These are phyloP conservation scores for Metarhizium guizhouense DNA, from an alignment of 2,329 filamentous ascomycete species.

Conservation along the genomic window DNA sequence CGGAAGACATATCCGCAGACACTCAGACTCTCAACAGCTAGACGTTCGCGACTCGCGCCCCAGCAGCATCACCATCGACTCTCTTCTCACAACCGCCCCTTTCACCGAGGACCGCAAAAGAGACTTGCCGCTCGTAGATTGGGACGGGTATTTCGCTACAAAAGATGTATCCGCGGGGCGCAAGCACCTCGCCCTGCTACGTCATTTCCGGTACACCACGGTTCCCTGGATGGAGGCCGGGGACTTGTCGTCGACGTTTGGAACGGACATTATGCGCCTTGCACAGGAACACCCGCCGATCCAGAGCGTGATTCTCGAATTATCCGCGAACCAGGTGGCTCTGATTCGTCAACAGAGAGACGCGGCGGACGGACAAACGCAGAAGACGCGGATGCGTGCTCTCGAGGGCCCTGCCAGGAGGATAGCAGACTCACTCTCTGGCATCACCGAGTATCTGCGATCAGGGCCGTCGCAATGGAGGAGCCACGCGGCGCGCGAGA, in stretches of 20 bases:
- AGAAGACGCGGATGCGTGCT: not conserved
- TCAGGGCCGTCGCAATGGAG: constrained; percentile 7
- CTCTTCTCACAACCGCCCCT: constrained; percentile 1
- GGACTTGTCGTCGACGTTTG: constrained; percentile 8
- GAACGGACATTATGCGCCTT: constrained; percentile 10
- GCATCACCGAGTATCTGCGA: constrained; percentile 3
- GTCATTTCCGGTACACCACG: constrained; percentile 13
- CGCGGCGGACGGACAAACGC: not conserved
- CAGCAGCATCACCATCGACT: constrained; percentile 1
- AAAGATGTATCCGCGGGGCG: constrained; percentile 1
- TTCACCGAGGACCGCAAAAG: not conserved
- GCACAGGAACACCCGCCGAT: constrained; percentile 5
- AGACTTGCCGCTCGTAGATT: constrained; percentile 6
- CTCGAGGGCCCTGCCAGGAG: not conserved
- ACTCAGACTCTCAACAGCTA: not conserved
- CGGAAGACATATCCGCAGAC: not conserved
- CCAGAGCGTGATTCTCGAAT: constrained; percentile 4
- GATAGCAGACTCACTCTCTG: constrained; percentile 5
- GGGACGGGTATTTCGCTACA: constrained; percentile 12
- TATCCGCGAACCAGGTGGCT: constrained; percentile 7
- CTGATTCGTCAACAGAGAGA: constrained; percentile 1
- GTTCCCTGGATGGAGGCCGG: constrained; percentile 14
- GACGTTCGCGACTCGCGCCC: not conserved
- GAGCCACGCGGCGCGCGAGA: not conserved
- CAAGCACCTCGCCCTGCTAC: constrained; percentile 7